Conservation (phyloP, 345 rosid genomes). For the Turritis glabra region DNA sequence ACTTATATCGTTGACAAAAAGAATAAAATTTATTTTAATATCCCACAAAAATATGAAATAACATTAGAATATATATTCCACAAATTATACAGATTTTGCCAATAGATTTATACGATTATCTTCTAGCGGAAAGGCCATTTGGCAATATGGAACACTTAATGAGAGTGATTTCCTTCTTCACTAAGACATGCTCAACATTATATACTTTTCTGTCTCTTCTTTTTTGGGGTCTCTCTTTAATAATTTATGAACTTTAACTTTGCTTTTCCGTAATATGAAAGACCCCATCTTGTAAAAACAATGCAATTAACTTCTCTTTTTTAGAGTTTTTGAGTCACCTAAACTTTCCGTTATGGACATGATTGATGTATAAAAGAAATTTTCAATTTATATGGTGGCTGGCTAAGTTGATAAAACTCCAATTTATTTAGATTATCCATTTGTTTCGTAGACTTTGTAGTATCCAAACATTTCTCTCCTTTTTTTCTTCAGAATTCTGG, state of each 20-base stretch:
- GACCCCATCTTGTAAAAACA: conserved; percentile 13
- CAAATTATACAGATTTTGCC: conserved; percentile 1
- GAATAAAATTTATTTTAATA: background rate
- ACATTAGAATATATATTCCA: background rate
- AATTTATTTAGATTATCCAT: conserved; percentile 32
- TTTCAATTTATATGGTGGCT: conserved; percentile 18
- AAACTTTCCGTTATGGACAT: conserved; percentile 18
- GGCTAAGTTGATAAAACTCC: conserved; percentile 21
- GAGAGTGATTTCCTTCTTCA: conserved; percentile 43
- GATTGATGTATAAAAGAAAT: conserved; percentile 10
- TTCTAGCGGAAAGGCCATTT: conserved; percentile 19
- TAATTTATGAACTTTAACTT: conserved; percentile 36
- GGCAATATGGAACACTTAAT: conserved; percentile 22
- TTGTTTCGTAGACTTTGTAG: conserved; percentile 5
- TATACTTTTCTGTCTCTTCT: conserved; percentile 12
- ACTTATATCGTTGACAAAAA: background rate
- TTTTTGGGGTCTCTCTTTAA: conserved; percentile 29
- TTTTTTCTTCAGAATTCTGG: background rate
- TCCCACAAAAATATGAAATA: background rate
- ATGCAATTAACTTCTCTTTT: conserved; percentile 23
- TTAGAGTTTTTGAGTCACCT: conserved; percentile 23
- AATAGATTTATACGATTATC: conserved; percentile 4
- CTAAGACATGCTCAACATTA: conserved; percentile 37
- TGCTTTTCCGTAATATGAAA: conserved; percentile 22
- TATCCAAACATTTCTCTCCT: background rate